Evolutionary conservation across 1,284 basidiomycete species (phyloP), one percentile per base, ranked within the genome.

Genomic region (Pterulicium gracile): DNA sequence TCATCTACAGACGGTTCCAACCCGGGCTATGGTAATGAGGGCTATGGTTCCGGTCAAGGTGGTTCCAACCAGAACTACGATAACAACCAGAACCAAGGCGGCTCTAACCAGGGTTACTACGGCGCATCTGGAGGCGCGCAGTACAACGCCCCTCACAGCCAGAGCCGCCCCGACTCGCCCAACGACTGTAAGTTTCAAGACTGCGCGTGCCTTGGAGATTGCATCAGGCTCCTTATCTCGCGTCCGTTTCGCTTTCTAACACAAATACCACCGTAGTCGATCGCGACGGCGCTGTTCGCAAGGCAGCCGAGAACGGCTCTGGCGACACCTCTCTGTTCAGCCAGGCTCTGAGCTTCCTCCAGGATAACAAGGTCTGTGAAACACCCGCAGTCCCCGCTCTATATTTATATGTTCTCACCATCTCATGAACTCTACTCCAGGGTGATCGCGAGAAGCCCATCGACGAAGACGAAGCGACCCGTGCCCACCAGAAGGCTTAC

Each of bases 381-480:
- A 10, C 27, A 10, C 27, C 27, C 27, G 27, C 7, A 32, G n/a
- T 52, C 13, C 22, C 14, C 7, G 20, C 5, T 19, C 19, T 1
- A 13, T 24, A 18, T 23, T 47, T 13, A 5, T 43, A 14, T 35
- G 48, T 47, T 5, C 18, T 36, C 41, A 5, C 43, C 39, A 1
- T 3, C 41, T 15, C 19, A 1, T 23, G 10, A 22, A 19, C 20
- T 10, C 43, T 32, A 17, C 35, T 42, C n/a, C 50, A 81, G 79
- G 53, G 62, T 3, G 60, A 75, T 47, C 78, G 81, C 47, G 55
- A 65, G 4, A 61, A 73, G 24, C 74, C 76, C 42, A 54, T 88
- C 27, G 73, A 89, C 57, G 86, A 89, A 56, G 68, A 80, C n/a
- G 63, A 68, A 5, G 77, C 83, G 52, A 76, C 70, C 46, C 54